phyloP scores from a whole-genome alignment of 257 asterid genomes.

The Solanum chiquidenum region DNA sequence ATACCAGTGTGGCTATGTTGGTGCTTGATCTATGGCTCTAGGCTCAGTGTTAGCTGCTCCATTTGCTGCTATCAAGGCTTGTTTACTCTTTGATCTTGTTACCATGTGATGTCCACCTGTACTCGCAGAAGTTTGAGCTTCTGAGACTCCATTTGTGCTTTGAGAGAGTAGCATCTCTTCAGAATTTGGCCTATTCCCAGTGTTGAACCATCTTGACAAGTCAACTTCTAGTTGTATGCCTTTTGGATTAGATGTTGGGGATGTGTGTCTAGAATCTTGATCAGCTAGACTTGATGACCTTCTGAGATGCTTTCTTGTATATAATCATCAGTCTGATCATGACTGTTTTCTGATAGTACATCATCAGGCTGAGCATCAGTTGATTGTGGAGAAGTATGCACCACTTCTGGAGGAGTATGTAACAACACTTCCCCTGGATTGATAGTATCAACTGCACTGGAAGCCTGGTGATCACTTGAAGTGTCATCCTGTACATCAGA shows the following conservation, averaged over 20 bases:
- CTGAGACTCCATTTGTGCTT: too few relatives aligned
- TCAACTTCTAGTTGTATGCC: too few relatives aligned
- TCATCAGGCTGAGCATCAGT: not conserved
- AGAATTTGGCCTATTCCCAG: too few relatives aligned
- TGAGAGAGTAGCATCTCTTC: too few relatives aligned
- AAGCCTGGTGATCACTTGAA: not conserved
- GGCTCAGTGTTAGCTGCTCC: not conserved
- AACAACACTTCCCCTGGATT: too few relatives aligned
- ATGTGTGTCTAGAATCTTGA: not conserved
- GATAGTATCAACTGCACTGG: not conserved
- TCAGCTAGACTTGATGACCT: not conserved
- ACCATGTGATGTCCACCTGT: too few relatives aligned
- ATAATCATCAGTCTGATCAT: not conserved
- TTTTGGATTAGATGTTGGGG: not conserved
- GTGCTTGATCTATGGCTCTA: not conserved
- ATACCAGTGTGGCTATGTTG: not conserved
- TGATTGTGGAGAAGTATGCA: not conserved
- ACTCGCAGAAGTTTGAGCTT: too few relatives aligned
- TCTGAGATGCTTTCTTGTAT: not conserved
- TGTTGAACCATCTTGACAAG: too few relatives aligned
- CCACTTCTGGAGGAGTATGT: not conserved
- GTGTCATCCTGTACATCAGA: not conserved
- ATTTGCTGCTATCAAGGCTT: not conserved
- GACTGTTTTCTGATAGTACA: not conserved
- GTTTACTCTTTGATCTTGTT: too few relatives aligned